A percentile compares a stretch with the other conserved stretches of the same genome.
These are phyloP conservation scores for Ophiocordyceps polyrhachis-furcata DNA, from an alignment of 2,329 filamentous ascomycete genomes.

Conservation along the genomic window DNA sequence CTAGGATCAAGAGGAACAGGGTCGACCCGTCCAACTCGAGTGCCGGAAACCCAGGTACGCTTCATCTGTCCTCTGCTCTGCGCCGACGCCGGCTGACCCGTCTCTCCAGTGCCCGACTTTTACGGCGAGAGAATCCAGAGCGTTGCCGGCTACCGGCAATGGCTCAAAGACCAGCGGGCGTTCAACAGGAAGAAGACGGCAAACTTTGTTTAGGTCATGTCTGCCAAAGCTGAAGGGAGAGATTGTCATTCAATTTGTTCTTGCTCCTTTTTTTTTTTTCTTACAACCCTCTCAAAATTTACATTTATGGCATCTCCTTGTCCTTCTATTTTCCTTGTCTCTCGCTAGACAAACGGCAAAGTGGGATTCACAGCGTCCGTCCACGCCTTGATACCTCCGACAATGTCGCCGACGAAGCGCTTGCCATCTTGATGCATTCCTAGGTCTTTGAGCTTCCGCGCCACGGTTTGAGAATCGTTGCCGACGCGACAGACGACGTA, in stretches of 20 bases:
- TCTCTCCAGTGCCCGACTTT: conserved; percentile 66
- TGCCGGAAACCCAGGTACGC: conserved; percentile 59
- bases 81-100: conserved; percentile 5
- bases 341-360: conserved; percentile 30
- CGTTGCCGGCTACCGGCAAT: conserved; percentile 76
- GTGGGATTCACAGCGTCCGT: conserved; percentile 43
- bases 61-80: not conserved
- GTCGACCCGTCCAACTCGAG: conserved; percentile 83
- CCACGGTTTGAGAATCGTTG: conserved; percentile 59
- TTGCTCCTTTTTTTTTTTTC: not conserved
- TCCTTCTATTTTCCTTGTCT: no score
- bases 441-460: conserved; percentile 43
- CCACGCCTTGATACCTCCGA: conserved; percentile 57
- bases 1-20: conserved; percentile 75
- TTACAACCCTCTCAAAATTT: not conserved
- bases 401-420: conserved; percentile 50
- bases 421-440: conserved; percentile 31
- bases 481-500: conserved; percentile 58
- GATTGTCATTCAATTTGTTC: not conserved
- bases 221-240: not conserved
- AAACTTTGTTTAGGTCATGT: conserved; percentile 33
- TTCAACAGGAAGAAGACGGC: conserved; percentile 89
- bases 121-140: conserved; percentile 98
- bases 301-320: not conserved
- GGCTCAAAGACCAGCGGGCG: conserved; percentile 92